Conservation (phyloP, 1,284 basidiomycete species). For the Cerrena zonata region DNA sequence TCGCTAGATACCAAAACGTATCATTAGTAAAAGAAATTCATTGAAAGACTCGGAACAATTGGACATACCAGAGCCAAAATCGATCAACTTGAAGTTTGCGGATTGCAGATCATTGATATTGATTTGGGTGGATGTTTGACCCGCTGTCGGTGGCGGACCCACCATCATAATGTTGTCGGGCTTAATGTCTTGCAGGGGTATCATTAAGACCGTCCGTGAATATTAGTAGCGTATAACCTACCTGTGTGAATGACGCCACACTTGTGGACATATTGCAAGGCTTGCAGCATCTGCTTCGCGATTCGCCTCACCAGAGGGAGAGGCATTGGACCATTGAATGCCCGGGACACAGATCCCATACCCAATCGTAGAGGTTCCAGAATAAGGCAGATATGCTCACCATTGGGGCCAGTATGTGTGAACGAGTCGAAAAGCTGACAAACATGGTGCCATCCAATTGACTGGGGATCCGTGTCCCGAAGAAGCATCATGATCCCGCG, state of each 20-base stretch:
- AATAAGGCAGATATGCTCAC: neutral
- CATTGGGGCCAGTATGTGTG: neutral
- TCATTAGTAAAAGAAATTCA: too few species aligned
- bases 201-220: neutral
- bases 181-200: too few species aligned
- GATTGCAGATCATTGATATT: neutral
- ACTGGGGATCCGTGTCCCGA: neutral
- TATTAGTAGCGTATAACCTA: neutral
- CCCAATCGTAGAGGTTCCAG: neutral
- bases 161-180: too few species aligned
- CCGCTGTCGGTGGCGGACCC: too few species aligned
- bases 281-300: constrained; percentile 2
- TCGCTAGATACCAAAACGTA: too few species aligned
- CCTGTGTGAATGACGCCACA: constrained; percentile 5
- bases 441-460: neutral
- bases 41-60: neutral
- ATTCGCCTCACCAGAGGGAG: neutral
- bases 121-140: too few species aligned
- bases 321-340: neutral
- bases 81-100: neutral
- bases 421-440: neutral
- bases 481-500: neutral
- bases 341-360: neutral
- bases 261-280: neutral
- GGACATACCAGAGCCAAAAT: too few species aligned